Base-by-base conservation (phyloP, 148 eudicot genomes). In the Chenopodium berlandieri region DNA sequence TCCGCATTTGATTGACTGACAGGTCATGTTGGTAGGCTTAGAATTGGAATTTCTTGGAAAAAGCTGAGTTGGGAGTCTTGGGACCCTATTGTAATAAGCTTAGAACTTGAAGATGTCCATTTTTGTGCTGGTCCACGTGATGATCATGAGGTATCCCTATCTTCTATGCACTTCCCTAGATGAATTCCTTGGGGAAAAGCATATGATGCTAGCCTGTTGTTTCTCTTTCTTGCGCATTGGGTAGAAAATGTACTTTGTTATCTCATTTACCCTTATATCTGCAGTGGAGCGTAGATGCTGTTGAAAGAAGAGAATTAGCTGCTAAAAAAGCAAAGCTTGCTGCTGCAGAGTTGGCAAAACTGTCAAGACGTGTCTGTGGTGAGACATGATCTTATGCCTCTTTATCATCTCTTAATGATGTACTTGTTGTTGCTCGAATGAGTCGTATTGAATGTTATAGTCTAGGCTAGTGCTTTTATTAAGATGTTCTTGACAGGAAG, bases 41-140 rank as follows among this genome's bases (percentile, higher is more conserved):
- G 99, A 83, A 96, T 96, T 72, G 91, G 86, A 87, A 94, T 96
- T 75, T 98, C 99, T 62, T 96, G 99, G 99, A 94, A 91, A 87
- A 96, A 96, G 85, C 94, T 96, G 79, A 97, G 99, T 31, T 91
- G 99, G 99, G 99, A 94, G 58, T 97, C 99, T 31, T 91, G 99
- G 99, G 99, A 94, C 64, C 99, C 99, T 74, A 88, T 96, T n/a
- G 89, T 92, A 79, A 96, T 96, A 46, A 84, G 82, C 75, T 84
- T 96, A 56, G 62, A 56, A 56, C 22, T 56, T 46, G 99, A 96
- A 78, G 98, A 96, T 88, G 95, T 94, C 37, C 85, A 88, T 78
- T 87, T 96, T 82, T 92, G 86, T 84, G 93, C 93, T 54, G 91
- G 92, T 76, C 98, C 91, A 81, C 88, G 99, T 25, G 90, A 89